Evolutionary conservation across 441 rosid genomes (phyloP), one percentile per base, ranked within the genome.

Genomic region (Metrosideros polymorpha): DNA sequence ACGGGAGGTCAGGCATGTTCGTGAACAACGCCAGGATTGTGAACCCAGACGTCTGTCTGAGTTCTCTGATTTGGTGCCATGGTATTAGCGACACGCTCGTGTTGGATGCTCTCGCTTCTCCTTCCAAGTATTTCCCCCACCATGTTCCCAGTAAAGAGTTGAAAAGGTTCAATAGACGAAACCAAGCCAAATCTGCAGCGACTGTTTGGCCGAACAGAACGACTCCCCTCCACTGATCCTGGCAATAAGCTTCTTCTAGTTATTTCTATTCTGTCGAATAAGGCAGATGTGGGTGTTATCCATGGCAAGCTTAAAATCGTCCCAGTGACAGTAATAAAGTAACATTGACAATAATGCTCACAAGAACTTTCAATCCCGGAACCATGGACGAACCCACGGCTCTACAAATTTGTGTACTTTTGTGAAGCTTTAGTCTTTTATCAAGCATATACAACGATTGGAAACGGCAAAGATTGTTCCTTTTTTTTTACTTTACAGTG

Each of bases 1-100:
- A 25, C 43, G 86, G 89, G 35, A 88, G 82, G 83, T 86, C 89
- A 3, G 91, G 91, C 19, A 57, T 86, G 83, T 83, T 77, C 7
- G 50, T 89, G 77, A 92, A 90, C 85, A 91, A 91, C 51, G 93
- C 93, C 12, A 87, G 89, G 88, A 82, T 92, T 53, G 87, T 89
- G 25, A 76, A 84, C 54, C 87, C 94, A 32, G 89, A 91, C 84
- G 91, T 90, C 42, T 88, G 92, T 42, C 84, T 86, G 13, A 88
- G 89, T 56, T 90, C 92, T 47, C 52, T 51, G 47, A 89, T 59
- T 15, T 88, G 84, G 84, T 90, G 94, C 63, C 95, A 91, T 29
- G 91, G 92, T 86, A 89, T 91, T 87, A 87, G 88, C 77, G 50
- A 89, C 43, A 55, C 87, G 71, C 86, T 91, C 71, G 4, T 71